phyloP scores from a whole-genome alignment of 495 filamentous ascomycete species.

The Talaromyces ruber region DNA sequence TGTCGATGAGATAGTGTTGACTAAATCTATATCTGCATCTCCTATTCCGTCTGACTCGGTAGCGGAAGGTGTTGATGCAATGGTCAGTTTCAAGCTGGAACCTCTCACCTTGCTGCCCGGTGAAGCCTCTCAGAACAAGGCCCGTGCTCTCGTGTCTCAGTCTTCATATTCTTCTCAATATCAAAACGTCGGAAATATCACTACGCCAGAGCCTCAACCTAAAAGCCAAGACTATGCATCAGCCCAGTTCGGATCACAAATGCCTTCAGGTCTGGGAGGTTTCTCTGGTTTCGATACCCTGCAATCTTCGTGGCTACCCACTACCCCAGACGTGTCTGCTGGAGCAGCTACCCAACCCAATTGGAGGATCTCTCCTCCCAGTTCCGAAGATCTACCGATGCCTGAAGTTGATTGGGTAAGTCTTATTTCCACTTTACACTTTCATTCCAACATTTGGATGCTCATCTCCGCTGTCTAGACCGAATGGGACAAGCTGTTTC shows the following conservation, averaged over 20 bases:
- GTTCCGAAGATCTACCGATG: constrained; percentile 9
- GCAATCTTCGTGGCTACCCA: background rate
- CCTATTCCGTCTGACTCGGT: background rate
- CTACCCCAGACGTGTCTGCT: background rate
- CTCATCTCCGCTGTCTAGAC: background rate
- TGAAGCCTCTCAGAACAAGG: background rate
- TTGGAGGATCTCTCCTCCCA: background rate
- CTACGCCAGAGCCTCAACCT: background rate
- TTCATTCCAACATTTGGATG: background rate
- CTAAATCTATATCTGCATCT: background rate
- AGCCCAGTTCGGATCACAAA: background rate
- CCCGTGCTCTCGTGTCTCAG: background rate
- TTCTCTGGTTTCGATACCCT: background rate
- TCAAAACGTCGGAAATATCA: background rate
- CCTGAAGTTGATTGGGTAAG: constrained; percentile 19
- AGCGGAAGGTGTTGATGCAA: background rate
- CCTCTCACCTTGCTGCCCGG: background rate
- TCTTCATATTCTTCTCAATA: background rate
- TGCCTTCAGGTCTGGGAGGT: background rate
- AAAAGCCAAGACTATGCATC: background rate
- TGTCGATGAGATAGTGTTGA: constrained; percentile 11
- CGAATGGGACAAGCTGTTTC: constrained; percentile 13
- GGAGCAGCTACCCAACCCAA: background rate
- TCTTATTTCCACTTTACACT: background rate
- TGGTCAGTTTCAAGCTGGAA: background rate